Evolutionary conservation across 2,329 filamentous ascomycete species (phyloP).

Genomic region (Fusarium floridanum): DNA sequence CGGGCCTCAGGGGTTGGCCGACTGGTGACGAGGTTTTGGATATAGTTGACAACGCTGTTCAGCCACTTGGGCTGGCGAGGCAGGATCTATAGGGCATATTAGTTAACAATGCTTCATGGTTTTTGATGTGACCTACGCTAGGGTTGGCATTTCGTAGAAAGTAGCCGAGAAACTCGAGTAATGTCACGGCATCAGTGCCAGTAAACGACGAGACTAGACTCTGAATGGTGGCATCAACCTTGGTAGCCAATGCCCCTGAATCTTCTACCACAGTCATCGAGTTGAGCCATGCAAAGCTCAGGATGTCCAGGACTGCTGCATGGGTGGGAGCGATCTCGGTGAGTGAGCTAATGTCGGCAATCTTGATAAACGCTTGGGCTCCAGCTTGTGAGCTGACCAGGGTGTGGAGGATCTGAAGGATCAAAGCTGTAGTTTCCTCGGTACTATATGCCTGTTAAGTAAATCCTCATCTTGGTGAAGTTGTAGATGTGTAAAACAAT

Average conservation of each 20-base stretch:
- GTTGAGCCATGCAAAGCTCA: slow-evolving; percentile 70
- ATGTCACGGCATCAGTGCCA: slow-evolving; percentile 70
- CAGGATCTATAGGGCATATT: slow-evolving; percentile 55
- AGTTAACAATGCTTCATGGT: slow-evolving; percentile 8
- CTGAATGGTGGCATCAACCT: slow-evolving; percentile 63
- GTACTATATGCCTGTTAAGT: slow-evolving; percentile 58
- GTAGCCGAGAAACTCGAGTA: slow-evolving; percentile 68
- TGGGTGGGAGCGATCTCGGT: slow-evolving; percentile 69
- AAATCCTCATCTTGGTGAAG: background rate
- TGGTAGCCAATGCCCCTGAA: slow-evolving; percentile 48
- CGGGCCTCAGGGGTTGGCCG: slow-evolving; percentile 68
- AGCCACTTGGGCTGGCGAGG: slow-evolving; percentile 68
- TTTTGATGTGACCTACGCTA: slow-evolving; percentile 55
- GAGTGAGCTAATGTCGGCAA: slow-evolving; percentile 67
- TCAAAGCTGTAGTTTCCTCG: slow-evolving; percentile 63
- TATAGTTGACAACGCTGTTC: slow-evolving; percentile 57
- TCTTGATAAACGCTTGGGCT: slow-evolving; percentile 60
- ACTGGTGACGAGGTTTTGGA: slow-evolving; percentile 66
- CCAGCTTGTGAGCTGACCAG: slow-evolving; percentile 67
- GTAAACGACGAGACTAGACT: slow-evolving; percentile 66
- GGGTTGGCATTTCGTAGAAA: slow-evolving; percentile 64
- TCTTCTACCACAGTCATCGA: slow-evolving; percentile 53
- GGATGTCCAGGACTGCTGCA: slow-evolving; percentile 66
- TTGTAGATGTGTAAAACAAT: slow-evolving; percentile 23
- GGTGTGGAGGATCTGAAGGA: slow-evolving; percentile 69